Conservation (phyloP, 257 asterid species). For the Lavandula angustifolia region DNA sequence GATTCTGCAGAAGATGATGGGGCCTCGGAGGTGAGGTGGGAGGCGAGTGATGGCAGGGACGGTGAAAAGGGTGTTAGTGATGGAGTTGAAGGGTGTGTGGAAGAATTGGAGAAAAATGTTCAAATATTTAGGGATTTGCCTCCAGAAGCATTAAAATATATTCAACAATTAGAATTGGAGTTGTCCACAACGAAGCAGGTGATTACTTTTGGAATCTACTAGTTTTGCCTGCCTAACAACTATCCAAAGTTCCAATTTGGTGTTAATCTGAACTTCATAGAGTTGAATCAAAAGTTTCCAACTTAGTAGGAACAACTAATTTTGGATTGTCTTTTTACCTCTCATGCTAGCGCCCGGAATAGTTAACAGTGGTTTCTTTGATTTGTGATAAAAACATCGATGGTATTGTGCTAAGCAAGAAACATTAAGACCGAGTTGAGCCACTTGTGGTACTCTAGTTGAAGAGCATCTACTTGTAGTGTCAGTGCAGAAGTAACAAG, state of each 20-base stretch:
- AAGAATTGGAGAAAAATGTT: slow-evolving; percentile 38
- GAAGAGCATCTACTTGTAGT: background rate
- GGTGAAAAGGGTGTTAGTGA: slow-evolving; percentile 37
- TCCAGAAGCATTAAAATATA: slow-evolving; percentile 58
- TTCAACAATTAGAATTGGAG: slow-evolving; percentile 72
- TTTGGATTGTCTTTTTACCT: background rate
- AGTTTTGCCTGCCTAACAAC: slow-evolving; percentile 1
- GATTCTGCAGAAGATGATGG: slow-evolving; percentile 34
- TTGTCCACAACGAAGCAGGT: slow-evolving; percentile 74
- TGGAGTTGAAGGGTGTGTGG: slow-evolving; percentile 37
- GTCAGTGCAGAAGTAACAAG: background rate
- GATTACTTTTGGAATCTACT: slow-evolving; percentile 10
- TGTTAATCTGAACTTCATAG: background rate
- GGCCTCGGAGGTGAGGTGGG: slow-evolving; percentile 47
- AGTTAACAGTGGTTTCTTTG: background rate
- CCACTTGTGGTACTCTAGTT: no score
- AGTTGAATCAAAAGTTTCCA: background rate
- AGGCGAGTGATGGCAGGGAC: slow-evolving; percentile 40
- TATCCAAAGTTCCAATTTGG: background rate
- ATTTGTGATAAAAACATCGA: background rate
- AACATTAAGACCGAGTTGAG: no score
- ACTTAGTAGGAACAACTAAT: background rate
- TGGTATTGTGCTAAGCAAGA: no score
- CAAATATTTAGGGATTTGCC: slow-evolving; percentile 55
- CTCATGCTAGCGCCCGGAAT: background rate